Conservation (phyloP, 352 stramenopile species). For the Plasmopara halstedii region DNA sequence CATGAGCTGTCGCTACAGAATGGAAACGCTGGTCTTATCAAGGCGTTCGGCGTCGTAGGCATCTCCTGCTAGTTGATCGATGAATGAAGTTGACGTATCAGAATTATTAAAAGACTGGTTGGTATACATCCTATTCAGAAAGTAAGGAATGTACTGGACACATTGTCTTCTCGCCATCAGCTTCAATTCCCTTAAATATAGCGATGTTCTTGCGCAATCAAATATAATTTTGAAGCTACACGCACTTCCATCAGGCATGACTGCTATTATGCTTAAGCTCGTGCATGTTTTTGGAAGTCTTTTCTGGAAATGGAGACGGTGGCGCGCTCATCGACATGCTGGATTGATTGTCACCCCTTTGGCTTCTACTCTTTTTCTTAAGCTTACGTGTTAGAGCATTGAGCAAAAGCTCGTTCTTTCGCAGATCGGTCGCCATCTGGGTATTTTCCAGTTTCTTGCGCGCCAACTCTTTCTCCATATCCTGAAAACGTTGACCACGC, state of each 20-base stretch:
- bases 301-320: slow-evolving; percentile 13
- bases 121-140: slow-evolving; percentile 8
- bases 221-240: neutral
- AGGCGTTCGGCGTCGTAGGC: slow-evolving; percentile 89
- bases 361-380: slow-evolving; percentile 29
- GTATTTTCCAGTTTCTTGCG: slow-evolving; percentile 43
- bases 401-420: slow-evolving; percentile 36
- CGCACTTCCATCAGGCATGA: slow-evolving; percentile 1
- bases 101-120: slow-evolving; percentile 23
- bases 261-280: slow-evolving; percentile 14
- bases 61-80: slow-evolving; percentile 65
- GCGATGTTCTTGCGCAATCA: slow-evolving; percentile 5
- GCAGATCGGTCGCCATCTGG: slow-evolving; percentile 38
- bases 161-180: slow-evolving; percentile 1
- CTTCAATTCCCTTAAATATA: slow-evolving; percentile 3
- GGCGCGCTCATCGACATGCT: slow-evolving; percentile 17
- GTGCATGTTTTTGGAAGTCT: slow-evolving; percentile 14
- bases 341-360: slow-evolving; percentile 22
- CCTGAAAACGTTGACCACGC: slow-evolving; percentile 42
- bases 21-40: slow-evolving; percentile 91
- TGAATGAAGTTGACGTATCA: neutral
- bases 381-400: slow-evolving; percentile 32
- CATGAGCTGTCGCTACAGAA: slow-evolving; percentile 95
- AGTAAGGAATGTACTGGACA: neutral
- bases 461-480: slow-evolving; percentile 58